Evolutionary conservation across 148 eudicot species (phyloP).

Genomic region (Rhododendron williamsianum): DNA sequence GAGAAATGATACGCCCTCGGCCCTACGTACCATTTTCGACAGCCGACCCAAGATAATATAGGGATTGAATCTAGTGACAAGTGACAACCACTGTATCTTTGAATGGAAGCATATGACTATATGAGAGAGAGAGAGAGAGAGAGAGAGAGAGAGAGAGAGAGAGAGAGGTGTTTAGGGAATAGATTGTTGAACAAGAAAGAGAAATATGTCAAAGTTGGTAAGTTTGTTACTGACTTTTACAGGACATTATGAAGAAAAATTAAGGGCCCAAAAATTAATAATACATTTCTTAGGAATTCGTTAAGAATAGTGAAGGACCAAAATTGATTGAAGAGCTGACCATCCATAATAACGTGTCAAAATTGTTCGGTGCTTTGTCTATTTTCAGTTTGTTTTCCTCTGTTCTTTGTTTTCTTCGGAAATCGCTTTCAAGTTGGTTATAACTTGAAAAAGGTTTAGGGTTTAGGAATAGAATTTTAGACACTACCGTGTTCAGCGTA

Average conservation of each 20-base stretch:
- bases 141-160: background rate
- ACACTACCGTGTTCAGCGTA: no score
- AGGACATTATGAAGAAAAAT: background rate
- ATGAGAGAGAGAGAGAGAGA: background rate
- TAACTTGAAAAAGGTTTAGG: background rate
- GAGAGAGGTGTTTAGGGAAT: background rate
- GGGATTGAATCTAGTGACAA: no score
- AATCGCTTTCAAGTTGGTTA: background rate
- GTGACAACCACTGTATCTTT: background rate
- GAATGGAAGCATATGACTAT: background rate
- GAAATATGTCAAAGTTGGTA: background rate
- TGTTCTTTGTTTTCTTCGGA: background rate
- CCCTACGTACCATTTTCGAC: background rate
- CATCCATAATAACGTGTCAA: background rate
- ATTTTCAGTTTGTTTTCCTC: background rate
- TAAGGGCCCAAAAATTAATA: background rate
- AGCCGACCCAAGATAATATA: no score
- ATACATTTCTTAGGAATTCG: background rate
- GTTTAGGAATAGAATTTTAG: background rate
- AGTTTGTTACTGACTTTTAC: background rate
- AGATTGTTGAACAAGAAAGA: slow-evolving; percentile 6
- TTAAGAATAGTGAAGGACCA: background rate
- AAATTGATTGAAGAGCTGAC: background rate
- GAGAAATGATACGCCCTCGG: background rate
- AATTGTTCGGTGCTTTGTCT: background rate